Evolutionary conservation across 1,284 basidiomycete species (phyloP), one percentile per base, ranked within the genome.

Genomic region (Ceratobasidium sp.): DNA sequence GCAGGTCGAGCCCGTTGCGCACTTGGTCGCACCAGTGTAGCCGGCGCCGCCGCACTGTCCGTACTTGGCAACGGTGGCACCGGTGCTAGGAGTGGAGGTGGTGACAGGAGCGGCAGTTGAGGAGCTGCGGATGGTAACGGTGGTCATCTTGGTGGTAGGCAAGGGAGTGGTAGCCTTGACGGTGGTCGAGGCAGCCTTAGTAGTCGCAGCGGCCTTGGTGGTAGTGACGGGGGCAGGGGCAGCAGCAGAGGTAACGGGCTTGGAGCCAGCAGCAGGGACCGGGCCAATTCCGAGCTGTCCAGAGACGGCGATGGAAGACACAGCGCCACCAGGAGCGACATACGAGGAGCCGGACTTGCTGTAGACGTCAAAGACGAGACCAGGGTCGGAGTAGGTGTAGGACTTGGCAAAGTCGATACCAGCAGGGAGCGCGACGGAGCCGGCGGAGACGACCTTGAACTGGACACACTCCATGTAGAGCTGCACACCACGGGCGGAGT

Each of bases 381-480:
- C 72, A 4, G 8, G 9, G n/a, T 52, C 61, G 11, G 52, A 18
- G 43, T 32, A 57, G 23, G 38, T 66, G 44, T 73, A 73, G 30
- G 50, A 50, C n/a, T 5, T 55, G 32, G 50, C 44, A 50, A 73
- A 58, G 54, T 62, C 43, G 44, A 73, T 49, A 30, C 72, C 72
- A 21, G 32, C 44, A 5, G 46, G 0, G 41, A 73, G 41, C 1
- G 35, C 32, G 18, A 49, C 52, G 23, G 61, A 66, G 49, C 72
- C 72, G n/a, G 49, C 44, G 7, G 62, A 66, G 26, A 50, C 38
- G 14, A 73, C 52, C 50, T 66, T 64, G 62, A 73, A 49, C 63
- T 73, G 72, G 50, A 73, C 50, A 50, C 72, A 73, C 35, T 47
- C 62, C 72, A 73, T 73, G 52, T 73, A 73, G 28, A 73, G 63